Evolutionary conservation across 768 basidiomycete species (phyloP).

Genomic region (Rhodosporidiobolus odoratus): DNA sequence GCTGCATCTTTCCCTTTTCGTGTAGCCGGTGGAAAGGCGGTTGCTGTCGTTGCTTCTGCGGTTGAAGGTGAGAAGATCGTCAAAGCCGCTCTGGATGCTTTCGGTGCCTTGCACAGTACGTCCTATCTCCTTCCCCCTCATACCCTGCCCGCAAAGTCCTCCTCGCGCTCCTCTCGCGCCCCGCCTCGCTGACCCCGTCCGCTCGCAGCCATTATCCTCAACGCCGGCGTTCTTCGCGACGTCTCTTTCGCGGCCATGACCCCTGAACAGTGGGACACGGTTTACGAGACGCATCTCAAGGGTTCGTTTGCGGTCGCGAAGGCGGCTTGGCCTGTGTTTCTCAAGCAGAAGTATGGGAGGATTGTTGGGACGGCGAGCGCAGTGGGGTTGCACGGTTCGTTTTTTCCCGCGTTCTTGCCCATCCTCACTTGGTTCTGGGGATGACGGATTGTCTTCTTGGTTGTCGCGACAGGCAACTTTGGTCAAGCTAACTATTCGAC

Average conservation of each 20-base stretch:
- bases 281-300: constrained; percentile 74
- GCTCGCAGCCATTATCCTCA: constrained; percentile 46
- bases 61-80: constrained; percentile 89
- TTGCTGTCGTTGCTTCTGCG: constrained; percentile 72
- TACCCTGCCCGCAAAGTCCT: constrained; percentile 45
- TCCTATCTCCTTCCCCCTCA: constrained; percentile 56
- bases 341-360: constrained; percentile 90
- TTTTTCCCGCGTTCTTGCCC: not conserved
- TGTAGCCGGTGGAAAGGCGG: constrained; percentile 81
- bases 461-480: constrained; percentile 63
- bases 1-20: not conserved
- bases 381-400: constrained; percentile 62
- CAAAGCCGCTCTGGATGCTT: constrained; percentile 75
- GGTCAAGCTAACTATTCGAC: constrained; percentile 93
- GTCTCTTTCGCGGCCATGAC: constrained; percentile 86
- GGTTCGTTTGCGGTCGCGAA: constrained; percentile 83
- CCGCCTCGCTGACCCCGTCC: not conserved
- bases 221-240: constrained; percentile 89
- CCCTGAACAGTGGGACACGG: constrained; percentile 89
- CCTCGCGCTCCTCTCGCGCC: not conserved
- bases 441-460: not conserved
- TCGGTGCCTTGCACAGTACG: constrained; percentile 74
- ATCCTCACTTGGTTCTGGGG: too few species aligned
- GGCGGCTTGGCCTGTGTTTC: constrained; percentile 94
- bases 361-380: constrained; percentile 91